phyloP scores from a whole-genome alignment of 805 yeast species.

The Lachancea mirantina region DNA sequence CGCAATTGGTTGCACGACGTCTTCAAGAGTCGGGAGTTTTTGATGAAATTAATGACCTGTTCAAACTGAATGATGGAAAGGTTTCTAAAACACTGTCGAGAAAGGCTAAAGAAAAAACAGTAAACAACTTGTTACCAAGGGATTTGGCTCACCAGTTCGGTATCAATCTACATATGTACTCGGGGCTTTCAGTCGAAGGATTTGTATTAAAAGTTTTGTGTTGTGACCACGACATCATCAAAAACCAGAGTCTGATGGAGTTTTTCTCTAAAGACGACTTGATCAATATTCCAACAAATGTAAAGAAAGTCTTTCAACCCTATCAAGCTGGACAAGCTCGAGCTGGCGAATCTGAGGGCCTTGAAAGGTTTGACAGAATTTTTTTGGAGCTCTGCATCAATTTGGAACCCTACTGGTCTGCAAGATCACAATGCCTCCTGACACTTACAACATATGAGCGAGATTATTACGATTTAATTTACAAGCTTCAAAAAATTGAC shows the following conservation, averaged over 20 bases:
- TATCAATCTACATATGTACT: slow-evolving; percentile 63
- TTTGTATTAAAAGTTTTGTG: slow-evolving; percentile 47
- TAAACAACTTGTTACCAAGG: slow-evolving; percentile 41
- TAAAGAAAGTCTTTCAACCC: slow-evolving; percentile 54
- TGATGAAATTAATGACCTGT: slow-evolving; percentile 53
- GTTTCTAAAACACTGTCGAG: slow-evolving; percentile 14
- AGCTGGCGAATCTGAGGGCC: slow-evolving; percentile 43
- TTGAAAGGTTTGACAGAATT: slow-evolving; percentile 65
- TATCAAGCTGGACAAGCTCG: slow-evolving; percentile 35
- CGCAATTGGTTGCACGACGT: slow-evolving; percentile 40
- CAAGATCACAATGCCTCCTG: slow-evolving; percentile 57
- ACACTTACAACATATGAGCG: slow-evolving; percentile 51
- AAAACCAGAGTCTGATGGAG: slow-evolving; percentile 54
- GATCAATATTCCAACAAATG: slow-evolving; percentile 48
- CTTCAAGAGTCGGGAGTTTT: slow-evolving; percentile 55
- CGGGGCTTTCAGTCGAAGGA: slow-evolving; percentile 45
- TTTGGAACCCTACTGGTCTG: slow-evolving; percentile 62
- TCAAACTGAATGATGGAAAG: slow-evolving; percentile 40
- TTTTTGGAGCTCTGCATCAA: slow-evolving; percentile 63
- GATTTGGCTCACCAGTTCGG: slow-evolving; percentile 77
- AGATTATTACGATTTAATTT: slow-evolving; percentile 56
- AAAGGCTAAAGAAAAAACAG: slow-evolving; percentile 29
- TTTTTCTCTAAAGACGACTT: slow-evolving; percentile 64
- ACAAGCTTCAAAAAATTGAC: slow-evolving; percentile 51
- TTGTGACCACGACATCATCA: slow-evolving; percentile 51